Evolutionary conservation across 176 grass and related monocot species (phyloP), one percentile per base, ranked within the genome.

Genomic region (Oryza glumipatula): DNA sequence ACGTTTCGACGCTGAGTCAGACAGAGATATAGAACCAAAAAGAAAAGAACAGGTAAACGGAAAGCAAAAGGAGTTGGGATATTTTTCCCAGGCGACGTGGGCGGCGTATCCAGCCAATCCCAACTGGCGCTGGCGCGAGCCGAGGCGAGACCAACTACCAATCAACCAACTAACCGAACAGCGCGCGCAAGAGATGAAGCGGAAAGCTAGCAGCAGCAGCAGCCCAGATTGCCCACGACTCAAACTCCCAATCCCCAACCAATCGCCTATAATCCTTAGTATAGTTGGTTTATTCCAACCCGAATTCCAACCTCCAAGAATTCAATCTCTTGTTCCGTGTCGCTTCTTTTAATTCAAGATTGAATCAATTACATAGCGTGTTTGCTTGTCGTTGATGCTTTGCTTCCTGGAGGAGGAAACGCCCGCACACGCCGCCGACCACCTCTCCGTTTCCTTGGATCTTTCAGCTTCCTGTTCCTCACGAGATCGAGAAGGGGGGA

Each of bases 71-170:
- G 7, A 58, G 51, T 58, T 38, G 74, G 21, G 69, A 70, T 26
- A 79, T 89, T 54, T 76, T 73, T 47, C 47, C 9, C 26, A 38
- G 77, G 39, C 64, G 78, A 68, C 82, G 65, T 85, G 66, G 88
- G 30, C 33, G 65, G 52, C 88, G 76, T 75, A 44, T 77, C 78
- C 76, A 60, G 9, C 28, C 48, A 83, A 80, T 84, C 88, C 88
- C 78, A 90, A 65, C 79, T 88, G 76, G 85, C 60, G 65, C 30
- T 38, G 38, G 88, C 72, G 33, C 83, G 73, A 89, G 39, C 0
- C 83, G 56, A 89, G 39, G 39, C 39, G 73, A 89, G 85, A 26
- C 88, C 83, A 89, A 61, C 88, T 13, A 85, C 51, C 26, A 11
- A 52, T 75, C 88, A 76, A 68, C 83, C 14, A 70, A 76, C 38